phyloP scores from a whole-genome alignment of 2,329 filamentous ascomycete genomes.

The Ilyonectria mors-panacis region DNA sequence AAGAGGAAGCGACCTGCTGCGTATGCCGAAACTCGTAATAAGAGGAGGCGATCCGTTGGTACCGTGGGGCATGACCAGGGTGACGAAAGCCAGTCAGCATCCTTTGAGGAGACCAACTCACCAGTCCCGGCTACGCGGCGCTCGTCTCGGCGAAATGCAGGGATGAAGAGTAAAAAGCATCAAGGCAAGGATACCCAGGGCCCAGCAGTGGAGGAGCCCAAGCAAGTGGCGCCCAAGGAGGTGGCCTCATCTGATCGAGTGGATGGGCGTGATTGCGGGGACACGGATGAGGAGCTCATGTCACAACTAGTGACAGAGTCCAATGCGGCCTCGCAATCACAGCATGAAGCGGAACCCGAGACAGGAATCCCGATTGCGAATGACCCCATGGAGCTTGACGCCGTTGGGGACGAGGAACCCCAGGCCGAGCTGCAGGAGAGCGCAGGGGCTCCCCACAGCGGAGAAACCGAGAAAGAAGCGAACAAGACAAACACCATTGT shows the following conservation, averaged over 20 bases:
- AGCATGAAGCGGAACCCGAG: constrained; percentile 39
- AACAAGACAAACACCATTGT: constrained; percentile 48
- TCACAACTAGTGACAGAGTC: constrained; percentile 60
- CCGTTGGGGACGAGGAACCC: constrained; percentile 18
- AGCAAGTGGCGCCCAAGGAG: constrained; percentile 12
- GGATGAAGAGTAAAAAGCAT: constrained; percentile 34
- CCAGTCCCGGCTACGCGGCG: constrained; percentile 40
- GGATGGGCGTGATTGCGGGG: constrained; percentile 45
- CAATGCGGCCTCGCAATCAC: constrained; percentile 54
- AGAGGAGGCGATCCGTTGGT: constrained; percentile 49
- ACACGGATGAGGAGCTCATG: constrained; percentile 59
- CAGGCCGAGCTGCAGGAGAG: constrained; percentile 13
- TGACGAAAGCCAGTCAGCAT: constrained; percentile 38
- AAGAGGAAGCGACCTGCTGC: constrained; percentile 50
- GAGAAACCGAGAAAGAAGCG: constrained; percentile 22
- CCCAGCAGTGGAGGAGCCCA: constrained; percentile 30
- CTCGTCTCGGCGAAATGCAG: constrained; percentile 44
- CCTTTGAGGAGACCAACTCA: constrained; percentile 34
- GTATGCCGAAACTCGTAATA: constrained; percentile 45
- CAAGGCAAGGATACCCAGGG: constrained; percentile 29
- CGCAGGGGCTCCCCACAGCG: constrained; percentile 18
- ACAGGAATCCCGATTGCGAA: constrained; percentile 27
- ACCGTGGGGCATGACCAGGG: constrained; percentile 32
- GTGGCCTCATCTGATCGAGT: constrained; percentile 7
- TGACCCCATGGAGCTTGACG: constrained; percentile 43